Conservation (phyloP, 352 stramenopile species). For the Phytophthora parvispora region DNA sequence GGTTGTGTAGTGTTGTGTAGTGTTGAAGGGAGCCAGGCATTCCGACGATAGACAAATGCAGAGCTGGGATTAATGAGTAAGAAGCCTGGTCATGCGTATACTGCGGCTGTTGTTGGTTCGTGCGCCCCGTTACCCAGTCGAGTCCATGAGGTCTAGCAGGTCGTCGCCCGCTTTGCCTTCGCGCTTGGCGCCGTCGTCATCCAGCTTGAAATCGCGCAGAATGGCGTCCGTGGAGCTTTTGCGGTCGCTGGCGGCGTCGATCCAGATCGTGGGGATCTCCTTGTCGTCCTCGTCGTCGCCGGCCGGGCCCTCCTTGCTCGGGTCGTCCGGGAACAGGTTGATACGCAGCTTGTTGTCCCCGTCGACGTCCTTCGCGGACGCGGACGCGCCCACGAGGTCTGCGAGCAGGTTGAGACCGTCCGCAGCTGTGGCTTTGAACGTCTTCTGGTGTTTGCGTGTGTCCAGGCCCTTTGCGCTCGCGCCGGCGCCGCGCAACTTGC, state of each 20-base stretch:
- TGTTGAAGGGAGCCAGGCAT: conserved; percentile 7
- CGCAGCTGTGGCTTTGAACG: conserved; percentile 79
- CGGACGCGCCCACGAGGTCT: conserved; percentile 74
- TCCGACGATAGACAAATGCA: conserved; percentile 19
- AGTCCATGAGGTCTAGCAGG: conserved; percentile 92
- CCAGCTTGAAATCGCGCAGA: conserved; percentile 73
- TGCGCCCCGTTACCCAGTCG: conserved; percentile 37
- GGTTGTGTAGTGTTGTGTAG: conserved; percentile 16
- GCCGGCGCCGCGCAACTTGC: conserved; percentile 49
- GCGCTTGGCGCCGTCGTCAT: conserved; percentile 49
- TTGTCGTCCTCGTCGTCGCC: conserved; percentile 73
- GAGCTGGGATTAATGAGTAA: conserved; percentile 28
- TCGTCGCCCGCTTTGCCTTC: conserved; percentile 75
- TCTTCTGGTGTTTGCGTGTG: conserved; percentile 57
- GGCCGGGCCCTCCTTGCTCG: conserved; percentile 36
- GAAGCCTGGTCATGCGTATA: neutral
- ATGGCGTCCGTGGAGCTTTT: conserved; percentile 63
- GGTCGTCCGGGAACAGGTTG: conserved; percentile 82
- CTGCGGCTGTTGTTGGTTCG: neutral
- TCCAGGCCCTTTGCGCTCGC: conserved; percentile 34
- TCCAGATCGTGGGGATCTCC: conserved; percentile 80
- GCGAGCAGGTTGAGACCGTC: conserved; percentile 91
- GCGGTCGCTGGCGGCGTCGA: conserved; percentile 81
- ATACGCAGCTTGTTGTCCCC: conserved; percentile 79
- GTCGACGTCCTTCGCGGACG: conserved; percentile 54